Evolutionary conservation across 108 stramenopile species (phyloP).

Genomic region (Discostella stelligeroides): DNA sequence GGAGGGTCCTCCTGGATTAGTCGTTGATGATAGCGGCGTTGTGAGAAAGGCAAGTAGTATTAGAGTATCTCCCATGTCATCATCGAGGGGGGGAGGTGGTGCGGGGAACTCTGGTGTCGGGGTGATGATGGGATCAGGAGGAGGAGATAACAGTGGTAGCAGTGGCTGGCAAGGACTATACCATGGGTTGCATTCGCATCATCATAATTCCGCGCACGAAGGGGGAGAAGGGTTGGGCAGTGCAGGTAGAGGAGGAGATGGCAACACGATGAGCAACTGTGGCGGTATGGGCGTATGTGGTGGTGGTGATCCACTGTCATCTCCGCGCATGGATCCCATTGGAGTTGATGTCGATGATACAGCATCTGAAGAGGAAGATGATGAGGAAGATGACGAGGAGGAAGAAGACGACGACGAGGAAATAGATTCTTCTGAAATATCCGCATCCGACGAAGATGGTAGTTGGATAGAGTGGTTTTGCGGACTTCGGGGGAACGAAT

Average conservation of each 20-base stretch:
- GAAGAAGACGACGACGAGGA: conserved; percentile 80
- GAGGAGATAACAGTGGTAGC: neutral
- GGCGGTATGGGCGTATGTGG: neutral
- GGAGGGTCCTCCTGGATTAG: conserved; percentile 27
- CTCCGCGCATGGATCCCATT: neutral
- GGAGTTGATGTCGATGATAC: neutral
- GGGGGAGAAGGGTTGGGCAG: neutral
- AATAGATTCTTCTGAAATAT: conserved; percentile 82
- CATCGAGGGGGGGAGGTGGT: conserved; percentile 6
- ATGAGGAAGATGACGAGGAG: conserved; percentile 57
- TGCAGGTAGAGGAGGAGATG: neutral
- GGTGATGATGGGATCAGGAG: neutral
- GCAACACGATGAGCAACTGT: neutral
- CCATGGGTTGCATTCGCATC: no score
- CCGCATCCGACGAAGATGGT: conserved; percentile 92
- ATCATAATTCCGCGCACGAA: no score
- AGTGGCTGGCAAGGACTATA: neutral
- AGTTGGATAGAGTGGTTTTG: conserved; percentile 99
- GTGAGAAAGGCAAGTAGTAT: conserved; percentile 14
- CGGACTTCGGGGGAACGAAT: conserved; percentile 95
- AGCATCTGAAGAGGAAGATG: conserved; percentile 23
- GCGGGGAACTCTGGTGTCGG: neutral
- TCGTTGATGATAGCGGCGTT: conserved; percentile 40
- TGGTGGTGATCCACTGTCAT: neutral
- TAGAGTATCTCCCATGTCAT: neutral